Evolutionary conservation across 129 eudicot genomes (phyloP), one percentile per base, ranked within the genome.

Genomic region (Artemisia tridentata): DNA sequence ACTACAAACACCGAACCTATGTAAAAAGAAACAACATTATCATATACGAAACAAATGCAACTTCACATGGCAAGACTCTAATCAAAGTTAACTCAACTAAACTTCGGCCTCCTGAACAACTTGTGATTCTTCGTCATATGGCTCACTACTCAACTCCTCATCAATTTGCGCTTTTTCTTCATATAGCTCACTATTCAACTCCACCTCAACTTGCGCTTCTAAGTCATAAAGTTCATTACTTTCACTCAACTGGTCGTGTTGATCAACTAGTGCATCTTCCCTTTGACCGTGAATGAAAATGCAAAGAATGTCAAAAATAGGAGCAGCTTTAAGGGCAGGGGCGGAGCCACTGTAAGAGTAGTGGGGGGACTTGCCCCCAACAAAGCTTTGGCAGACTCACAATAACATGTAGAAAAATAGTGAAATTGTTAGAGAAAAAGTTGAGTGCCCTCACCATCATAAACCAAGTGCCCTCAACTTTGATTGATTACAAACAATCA

Each of bases 271-370:
- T 73, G 52, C 21, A 18, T 73, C 63, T 31, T 54, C 74, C 11
- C 7, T 29, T 15, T 10, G 53, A 62, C 25, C 23, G 15, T 7
- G 20, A 46, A 11, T 72, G 5, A 49, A 50, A 18, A 73, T 18
- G 53, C 77, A 73, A 17, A 16, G 38, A 49, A 16, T 23, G 16
- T 60, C 61, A 27, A 72, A 16, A 49, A 3, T 13, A 12, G 14
- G 68, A 29, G 7, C 63, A n/a, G 18, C 60, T 47, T 63, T 21
- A 29, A 73, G 41, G 38, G 50, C n/a, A n/a, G n/a, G n/a, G n/a
- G n/a, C n/a, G n/a, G n/a, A n/a, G n/a, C n/a, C n/a, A n/a, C n/a
- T n/a, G n/a, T n/a, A n/a, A n/a, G n/a, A n/a, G n/a, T n/a, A n/a
- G n/a, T n/a, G n/a, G n/a, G n/a, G n/a, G n/a, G n/a, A n/a, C n/a